Evolutionary conservation across 75 land plant genomes (phyloP), one percentile per base, ranked within the genome.

Genomic region (Ceratopteris richardii): DNA sequence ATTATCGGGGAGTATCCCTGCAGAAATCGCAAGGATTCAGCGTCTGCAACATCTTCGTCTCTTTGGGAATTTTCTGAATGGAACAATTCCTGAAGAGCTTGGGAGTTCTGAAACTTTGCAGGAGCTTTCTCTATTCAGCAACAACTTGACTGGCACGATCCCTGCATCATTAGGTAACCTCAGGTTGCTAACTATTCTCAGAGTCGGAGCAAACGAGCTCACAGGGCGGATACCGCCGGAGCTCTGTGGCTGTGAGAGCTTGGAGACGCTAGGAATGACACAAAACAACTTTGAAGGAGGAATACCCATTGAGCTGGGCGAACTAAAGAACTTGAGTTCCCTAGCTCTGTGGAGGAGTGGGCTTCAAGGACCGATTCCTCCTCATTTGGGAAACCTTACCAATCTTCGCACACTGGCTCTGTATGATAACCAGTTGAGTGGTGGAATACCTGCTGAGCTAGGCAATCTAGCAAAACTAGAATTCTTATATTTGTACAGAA

Each of bases 291-390:
- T 91, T 20, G 29, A 59, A 46, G 89, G 97, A 6, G 54, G 58
- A n/a, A 56, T 88, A 26, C 97, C 97, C 0, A 61, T 60, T 33
- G 78, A 71, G 27, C 48, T 91, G 14, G 89, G 89, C 16, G 67
- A 27, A 68, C 73, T 91, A 44, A 23, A 13, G 54, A 77, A 76
- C 58, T 65, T 91, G 63, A 71, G 39, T 11, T 63, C 57, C n/a
- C 48, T 91, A 19, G 54, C 77, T 29, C 56, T 91, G 44, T 75
- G 72, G 81, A 62, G 61, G 12, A 91, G 88, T 57, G 31, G 1
- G 2, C 36, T 91, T 11, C 72, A 76, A 0, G 97, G 97, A 10
- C 31, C 13, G 26, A 73, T 91, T 39, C 94, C 97, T 0, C 66
- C 72, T 44, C 81, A 79, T 63, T 63, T 91, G 30, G 86, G 79